Evolutionary conservation across 345 rosid genomes (phyloP), one percentile per base, ranked within the genome.

Genomic region (Leavenworthia alabamica): DNA sequence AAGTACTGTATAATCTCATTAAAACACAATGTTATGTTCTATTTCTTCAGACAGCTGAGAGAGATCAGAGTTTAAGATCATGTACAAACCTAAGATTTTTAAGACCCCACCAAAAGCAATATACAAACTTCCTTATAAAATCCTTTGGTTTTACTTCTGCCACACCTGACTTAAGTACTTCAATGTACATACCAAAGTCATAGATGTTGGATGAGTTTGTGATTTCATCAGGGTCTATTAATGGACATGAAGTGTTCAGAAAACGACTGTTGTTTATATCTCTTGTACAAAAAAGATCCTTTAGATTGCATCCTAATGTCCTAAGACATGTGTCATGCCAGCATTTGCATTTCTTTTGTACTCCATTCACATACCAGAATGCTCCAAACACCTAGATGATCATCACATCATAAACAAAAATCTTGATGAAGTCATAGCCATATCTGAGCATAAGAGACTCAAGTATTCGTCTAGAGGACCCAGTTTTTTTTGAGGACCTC

Each of bases 41-140:
- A n/a, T n/a, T n/a, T n/a, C n/a, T n/a, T 71, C 96, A 80, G 75
- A 85, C 90, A 80, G 66, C 42, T 80, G 77, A 64, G 1, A 7
- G 16, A n/a, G n/a, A n/a, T n/a, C n/a, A n/a, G n/a, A n/a, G n/a
- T 44, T 23, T 19, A 56, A 35, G n/a, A n/a, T n/a, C n/a, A 19
- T 26, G 16, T 45, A 47, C 71, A 45, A 37, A 66, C 71, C 57
- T 56, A 17, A 66, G 8, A 19, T 56, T 66, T 47, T 49, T 31
- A 0, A 66, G 63, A 56, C 71, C 64, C 71, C 71, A 66, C 71
- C 75, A 71, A 64, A 56, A 66, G 50, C 71, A 66, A 13, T 66
- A 66, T 7, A 66, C 8, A 9, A 57, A 67, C 29, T 67, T 67
- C 29, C 58, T 47, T 0, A 58, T 50, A 28, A 67, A 57, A 39